Evolutionary conservation across 768 basidiomycete species (phyloP), one percentile per base, ranked within the genome.

Genomic region (Pisolithus sp.): DNA sequence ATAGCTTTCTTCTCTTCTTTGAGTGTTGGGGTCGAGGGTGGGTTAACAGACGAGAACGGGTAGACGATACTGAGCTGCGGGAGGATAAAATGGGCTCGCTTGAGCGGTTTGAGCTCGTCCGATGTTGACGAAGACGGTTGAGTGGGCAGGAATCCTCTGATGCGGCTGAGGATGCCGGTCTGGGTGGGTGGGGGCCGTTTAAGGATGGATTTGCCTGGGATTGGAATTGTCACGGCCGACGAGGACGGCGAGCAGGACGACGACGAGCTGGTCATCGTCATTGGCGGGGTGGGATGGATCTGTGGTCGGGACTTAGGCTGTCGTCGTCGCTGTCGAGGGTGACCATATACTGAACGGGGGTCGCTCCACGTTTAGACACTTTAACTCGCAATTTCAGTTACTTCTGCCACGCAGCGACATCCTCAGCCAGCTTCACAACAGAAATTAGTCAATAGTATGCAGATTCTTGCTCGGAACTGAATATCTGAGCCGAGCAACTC

Each of bases 81-180:
- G 12, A 96, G 73, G 57, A 95, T 89, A 64, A 97, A 97, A 60
- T 95, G 89, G 0, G 94, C 96, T 46, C 89, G 73, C 62, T 89
- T 92, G 56, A 95, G 76, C 10, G 89, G 81, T 60, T 76, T 80
- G 43, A 80, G 73, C 61, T 80, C 80, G 46, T 68, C 68, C n/a
- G 62, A 24, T 37, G 38, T 15, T 3, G 56, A 50, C 10, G 57
- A 18, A 3, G 70, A 50, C 26, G 70, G 71, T 55, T 79, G 82
- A 0, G 78, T 78, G 13, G 87, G 88, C 21, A 91, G 71, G 64
- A 90, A 83, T 52, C 83, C 80, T 41, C 83, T 83, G 62, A 90
- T 76, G 50, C 86, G 81, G 20, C 82, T 82, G 65, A 91, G 80
- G 50, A 91, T 77, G 9, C 84, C 81, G 10, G 77, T 77, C 58